These are phyloP conservation scores for Mitragyna speciosa DNA, from an alignment of 257 asterid genomes.

Conservation along the genomic window DNA sequence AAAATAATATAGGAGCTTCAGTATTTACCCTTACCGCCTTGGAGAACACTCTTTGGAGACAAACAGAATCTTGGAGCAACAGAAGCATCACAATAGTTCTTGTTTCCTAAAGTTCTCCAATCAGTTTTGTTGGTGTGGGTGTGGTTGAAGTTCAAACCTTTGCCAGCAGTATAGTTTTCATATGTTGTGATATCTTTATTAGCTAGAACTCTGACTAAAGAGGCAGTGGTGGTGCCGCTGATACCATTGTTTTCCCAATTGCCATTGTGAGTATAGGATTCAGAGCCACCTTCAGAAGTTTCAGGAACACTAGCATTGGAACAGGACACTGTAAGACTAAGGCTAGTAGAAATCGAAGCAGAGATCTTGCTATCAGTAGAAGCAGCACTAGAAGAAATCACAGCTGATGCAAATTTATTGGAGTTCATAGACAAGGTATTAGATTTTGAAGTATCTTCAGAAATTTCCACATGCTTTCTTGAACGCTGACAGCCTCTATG, in stretches of 20 bases:
- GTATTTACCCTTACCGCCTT: conserved; percentile 37
- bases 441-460: conserved; percentile 10
- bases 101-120: conserved; percentile 16
- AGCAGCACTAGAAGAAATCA: conserved; percentile 15
- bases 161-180: conserved; percentile 16
- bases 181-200: neutral
- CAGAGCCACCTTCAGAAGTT: conserved; percentile 14
- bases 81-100: conserved; percentile 20
- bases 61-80: conserved; percentile 33
- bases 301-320: conserved; percentile 17
- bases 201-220: conserved; percentile 15
- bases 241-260: conserved; percentile 15
- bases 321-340: conserved; percentile 9
- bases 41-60: conserved; percentile 51
- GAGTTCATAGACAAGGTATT: conserved; percentile 8
- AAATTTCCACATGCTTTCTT: conserved; percentile 79
- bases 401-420: conserved; percentile 6
- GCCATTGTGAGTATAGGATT: conserved; percentile 11
- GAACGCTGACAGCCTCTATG: conserved; percentile 72
- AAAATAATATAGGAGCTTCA: neutral
- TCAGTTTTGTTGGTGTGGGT: conserved; percentile 14
- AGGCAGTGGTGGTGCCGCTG: conserved; percentile 7
- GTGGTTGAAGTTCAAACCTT: conserved; percentile 16
- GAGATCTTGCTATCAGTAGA: conserved; percentile 16
- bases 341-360: conserved; percentile 20